Conservation (phyloP, 495 filamentous ascomycete genomes). For the Lophium mytilinum region DNA sequence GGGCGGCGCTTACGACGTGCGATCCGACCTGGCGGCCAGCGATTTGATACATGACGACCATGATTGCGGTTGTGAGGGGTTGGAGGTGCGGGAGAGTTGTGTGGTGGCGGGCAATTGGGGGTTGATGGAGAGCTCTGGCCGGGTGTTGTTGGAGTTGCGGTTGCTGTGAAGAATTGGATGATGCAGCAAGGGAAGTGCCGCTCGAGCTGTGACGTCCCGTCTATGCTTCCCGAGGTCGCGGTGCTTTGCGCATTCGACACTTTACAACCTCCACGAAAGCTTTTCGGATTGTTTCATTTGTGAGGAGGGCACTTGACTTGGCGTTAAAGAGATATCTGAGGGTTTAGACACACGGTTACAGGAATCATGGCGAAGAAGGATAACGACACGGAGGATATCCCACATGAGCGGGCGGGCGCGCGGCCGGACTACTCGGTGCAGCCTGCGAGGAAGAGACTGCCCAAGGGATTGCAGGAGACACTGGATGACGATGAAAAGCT, state of each 20-base stretch:
- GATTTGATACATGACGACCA: slow-evolving; percentile 81
- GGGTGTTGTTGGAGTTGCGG: slow-evolving; percentile 1
- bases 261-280: no score
- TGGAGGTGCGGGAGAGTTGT: slow-evolving; percentile 29
- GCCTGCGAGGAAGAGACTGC: slow-evolving; percentile 54
- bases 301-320: no score
- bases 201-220: background rate
- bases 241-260: no score
- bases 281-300: background rate
- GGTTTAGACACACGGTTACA: slow-evolving; percentile 19
- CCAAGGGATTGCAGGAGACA: slow-evolving; percentile 60
- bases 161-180: background rate
- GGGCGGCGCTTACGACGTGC: slow-evolving; percentile 61
- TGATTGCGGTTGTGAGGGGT: slow-evolving; percentile 48
- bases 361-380: slow-evolving; percentile 27
- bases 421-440: slow-evolving; percentile 42
- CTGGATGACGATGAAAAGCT: slow-evolving; percentile 71
- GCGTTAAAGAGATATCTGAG: no score
- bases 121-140: slow-evolving; percentile 6
- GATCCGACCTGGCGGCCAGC: slow-evolving; percentile 88
- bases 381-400: slow-evolving; percentile 21
- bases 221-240: no score
- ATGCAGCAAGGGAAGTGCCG: background rate
- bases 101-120: slow-evolving; percentile 28
- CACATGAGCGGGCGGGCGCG: slow-evolving; percentile 27